Evolutionary conservation across 352 stramenopile genomes (phyloP), one percentile per base, ranked within the genome.

Genomic region (Globisporangium orthogonon): DNA sequence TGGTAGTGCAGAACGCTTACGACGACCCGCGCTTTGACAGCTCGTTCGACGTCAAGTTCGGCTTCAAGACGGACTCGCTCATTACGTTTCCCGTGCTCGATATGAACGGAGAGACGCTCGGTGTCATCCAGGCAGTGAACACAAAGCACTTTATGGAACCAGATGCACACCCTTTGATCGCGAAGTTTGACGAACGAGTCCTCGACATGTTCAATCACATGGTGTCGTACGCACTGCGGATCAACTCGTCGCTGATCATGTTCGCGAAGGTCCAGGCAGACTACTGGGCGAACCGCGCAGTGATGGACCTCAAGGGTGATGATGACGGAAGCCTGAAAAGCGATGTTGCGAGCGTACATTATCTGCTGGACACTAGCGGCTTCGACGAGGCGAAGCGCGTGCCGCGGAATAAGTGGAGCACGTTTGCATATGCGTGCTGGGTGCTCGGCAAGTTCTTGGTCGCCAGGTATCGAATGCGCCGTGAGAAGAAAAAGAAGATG

Each of bases 221-320:
- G 31, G 75, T 89, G 4, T 73, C 77, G 1, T 68, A 86, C 46
- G 75, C 76, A 10, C 62, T 91, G 23, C 69, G 70, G 7, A 72
- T 87, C 50, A 89, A 89, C 58, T 89, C 82, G 15, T 87, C 82
- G 11, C 67, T 91, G 13, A 86, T 91, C 50, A 91, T 87, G 59
- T 89, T 88, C 57, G 77, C 82, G 37, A 91, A 91, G 56, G 78
- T 91, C 11, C 78, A 91, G 57, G 71, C 75, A 0, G 82, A 91
- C 49, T 87, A 89, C 48, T 87, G 79, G 79, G 69, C 67, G 1
- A 87, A 87, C 53, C 79, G 79, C 17, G 73, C 72, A 2, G 67
- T 69, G 5, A 51, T 80, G 56, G 65, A 72, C 18, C 67, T 63
- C 47, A 51, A 49, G 14, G 46, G 56, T 7, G 64, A 52, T 23